Base-by-base conservation (phyloP, 148 eudicot species). In the Heliosperma pusillum region DNA sequence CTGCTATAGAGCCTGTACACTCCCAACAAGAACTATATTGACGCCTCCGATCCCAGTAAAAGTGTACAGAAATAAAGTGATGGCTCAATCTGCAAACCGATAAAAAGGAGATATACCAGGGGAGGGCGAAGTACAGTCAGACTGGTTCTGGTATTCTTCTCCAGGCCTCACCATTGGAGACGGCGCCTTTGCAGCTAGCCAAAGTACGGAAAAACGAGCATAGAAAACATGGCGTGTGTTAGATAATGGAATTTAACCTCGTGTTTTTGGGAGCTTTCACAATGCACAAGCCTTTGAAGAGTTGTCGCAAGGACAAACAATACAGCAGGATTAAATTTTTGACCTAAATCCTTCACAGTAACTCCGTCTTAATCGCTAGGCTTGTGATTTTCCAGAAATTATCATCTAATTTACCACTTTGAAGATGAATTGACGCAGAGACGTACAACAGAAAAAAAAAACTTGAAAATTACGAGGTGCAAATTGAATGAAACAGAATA, bases 161-260 rank as follows among this genome's bases (percentile, higher is more conserved):
- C 45, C 69, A 65, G 69, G 45, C 4, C 69, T 65, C 47, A 1
- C 1, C 69, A 30, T 0, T 30, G 69, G 47, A 33, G 69, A 42
- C 45, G 45, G 36, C 7, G 69, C 47, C 10, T 33, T 10, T 65
- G 19, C n/a, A n/a, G 45, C 45, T 65, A 65, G 24, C 24, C 69
- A 65, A 65, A 33, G 12, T 30, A 30, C 11, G 4, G 33, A 19
- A 12, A 65, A 21, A 24, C 24, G 25, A 30, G n/a, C 22, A 9
- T 33, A 19, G 45, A 65, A 65, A 65, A 29, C 21, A 64, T 15
- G 68, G 40, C 20, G 2, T 30, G 69, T 65, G 69, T 65, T 65
- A 65, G 44, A 15, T 30, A 4, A 10, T 1, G 44, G 7, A 30
- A 65, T 65, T 65, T 16, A 58, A 29, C 4, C 1, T 8, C 4